Evolutionary conservation across 2,329 filamentous ascomycete genomes (phyloP).

Genomic region (Paecilomyces sp.): DNA sequence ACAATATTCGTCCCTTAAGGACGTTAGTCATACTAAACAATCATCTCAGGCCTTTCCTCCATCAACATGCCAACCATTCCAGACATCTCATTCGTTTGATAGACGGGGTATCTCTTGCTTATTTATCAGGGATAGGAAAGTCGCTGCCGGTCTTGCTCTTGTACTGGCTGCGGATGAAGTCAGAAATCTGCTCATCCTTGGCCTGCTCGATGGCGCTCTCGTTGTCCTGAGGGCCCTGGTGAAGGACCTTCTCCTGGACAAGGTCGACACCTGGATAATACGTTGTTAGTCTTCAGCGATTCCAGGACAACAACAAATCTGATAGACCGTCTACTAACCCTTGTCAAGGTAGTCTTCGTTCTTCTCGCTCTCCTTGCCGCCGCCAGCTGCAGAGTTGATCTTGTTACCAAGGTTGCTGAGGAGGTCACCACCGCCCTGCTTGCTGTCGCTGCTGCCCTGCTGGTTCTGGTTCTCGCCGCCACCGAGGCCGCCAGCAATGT

Average conservation of each 20-base stretch:
- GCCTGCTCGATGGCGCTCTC: conserved; percentile 70
- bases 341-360: conserved; percentile 59
- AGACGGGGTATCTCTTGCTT: background rate
- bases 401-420: conserved; percentile 60
- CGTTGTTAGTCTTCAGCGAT: background rate
- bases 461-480: conserved; percentile 23
- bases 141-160: conserved; percentile 11
- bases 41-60: background rate
- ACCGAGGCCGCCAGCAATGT: conserved; percentile 38
- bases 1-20: background rate
- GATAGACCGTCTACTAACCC: conserved; percentile 41
- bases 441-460: conserved; percentile 12
- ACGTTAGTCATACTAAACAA: background rate
- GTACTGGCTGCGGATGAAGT: conserved; percentile 23
- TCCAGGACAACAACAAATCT: background rate
- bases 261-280: conserved; percentile 59
- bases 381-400: conserved; percentile 64
- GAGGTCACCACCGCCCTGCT: conserved; percentile 38
- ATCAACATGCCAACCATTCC: background rate
- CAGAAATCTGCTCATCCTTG: conserved; percentile 50
- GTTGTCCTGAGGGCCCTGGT: conserved; percentile 63
- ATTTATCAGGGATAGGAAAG: background rate
- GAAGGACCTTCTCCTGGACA: conserved; percentile 68
- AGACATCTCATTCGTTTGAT: conserved; percentile 2
- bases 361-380: conserved; percentile 45